Evolutionary conservation across 768 basidiomycete genomes (phyloP).

Genomic region (Leccinum truebloodii): DNA sequence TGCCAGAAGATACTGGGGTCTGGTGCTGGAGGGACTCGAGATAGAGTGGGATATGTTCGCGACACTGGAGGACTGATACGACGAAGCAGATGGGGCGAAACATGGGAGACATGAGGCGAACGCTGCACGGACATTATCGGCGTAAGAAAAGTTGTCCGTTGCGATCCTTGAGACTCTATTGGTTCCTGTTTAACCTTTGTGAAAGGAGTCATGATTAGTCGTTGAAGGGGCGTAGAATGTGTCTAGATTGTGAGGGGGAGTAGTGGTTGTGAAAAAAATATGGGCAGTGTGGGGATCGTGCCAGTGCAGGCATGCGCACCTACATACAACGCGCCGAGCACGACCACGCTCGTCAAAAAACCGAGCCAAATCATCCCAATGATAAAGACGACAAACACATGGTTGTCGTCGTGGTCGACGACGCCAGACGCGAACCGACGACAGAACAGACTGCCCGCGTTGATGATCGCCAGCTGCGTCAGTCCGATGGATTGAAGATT

Average conservation of each 20-base stretch:
- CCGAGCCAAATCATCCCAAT: too few species aligned
- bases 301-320: too few species aligned
- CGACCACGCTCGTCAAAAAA: too few species aligned
- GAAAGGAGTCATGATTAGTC: not conserved
- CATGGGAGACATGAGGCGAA: slow-evolving; percentile 63
- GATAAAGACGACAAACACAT: too few species aligned
- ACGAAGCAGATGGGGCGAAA: slow-evolving; percentile 42
- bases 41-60: slow-evolving; percentile 16
- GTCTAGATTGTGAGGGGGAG: not conserved
- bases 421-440: too few species aligned
- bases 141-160: slow-evolving; percentile 58
- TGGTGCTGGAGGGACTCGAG: slow-evolving; percentile 26
- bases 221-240: not conserved
- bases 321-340: too few species aligned
- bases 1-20: slow-evolving; percentile 27
- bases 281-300: not conserved
- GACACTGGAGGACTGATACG: slow-evolving; percentile 8
- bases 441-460: too few species aligned
- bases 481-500: too few species aligned
- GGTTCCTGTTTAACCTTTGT: not conserved
- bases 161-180: not conserved
- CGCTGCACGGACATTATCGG: slow-evolving; percentile 59
- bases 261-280: not conserved
- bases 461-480: too few species aligned
- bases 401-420: too few species aligned